Conservation (phyloP, 176 grass and related monocot species). For the Oryza longistaminata region DNA sequence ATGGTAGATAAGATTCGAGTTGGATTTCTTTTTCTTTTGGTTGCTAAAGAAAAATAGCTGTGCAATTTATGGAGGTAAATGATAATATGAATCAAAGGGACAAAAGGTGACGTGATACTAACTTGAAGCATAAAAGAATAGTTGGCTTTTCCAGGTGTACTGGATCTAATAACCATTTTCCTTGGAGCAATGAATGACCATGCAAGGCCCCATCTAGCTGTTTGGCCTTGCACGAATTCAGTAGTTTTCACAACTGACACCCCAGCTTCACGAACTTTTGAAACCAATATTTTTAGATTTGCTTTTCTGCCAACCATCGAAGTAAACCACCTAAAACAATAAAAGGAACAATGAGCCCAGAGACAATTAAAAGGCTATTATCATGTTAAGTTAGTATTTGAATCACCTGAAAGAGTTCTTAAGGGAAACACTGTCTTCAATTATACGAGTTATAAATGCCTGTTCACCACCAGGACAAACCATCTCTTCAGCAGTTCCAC, state of each 20-base stretch:
- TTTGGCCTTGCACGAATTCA: slow-evolving; percentile 93
- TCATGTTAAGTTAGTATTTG: not conserved
- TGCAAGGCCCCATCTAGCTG: slow-evolving; percentile 90
- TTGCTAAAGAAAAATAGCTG: not conserved
- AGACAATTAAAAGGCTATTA: not conserved
- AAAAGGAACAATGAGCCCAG: not conserved
- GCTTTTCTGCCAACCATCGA: slow-evolving; percentile 95
- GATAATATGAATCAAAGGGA: not conserved
- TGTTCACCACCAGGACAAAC: slow-evolving; percentile 78
- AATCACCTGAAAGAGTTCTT: slow-evolving; percentile 79
- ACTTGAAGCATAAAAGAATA: slow-evolving; percentile 84
- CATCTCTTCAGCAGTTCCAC: slow-evolving; percentile 74
- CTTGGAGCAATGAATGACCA: slow-evolving; percentile 89
- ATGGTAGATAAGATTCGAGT: not conserved
- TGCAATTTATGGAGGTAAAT: not conserved
- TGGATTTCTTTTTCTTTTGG: not conserved
- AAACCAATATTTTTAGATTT: slow-evolving; percentile 72
- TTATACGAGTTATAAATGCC: slow-evolving; percentile 66
- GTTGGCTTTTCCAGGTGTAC: slow-evolving; percentile 54
- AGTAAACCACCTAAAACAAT: slow-evolving; percentile 78
- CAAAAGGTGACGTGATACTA: slow-evolving; percentile 19
- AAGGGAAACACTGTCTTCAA: slow-evolving; percentile 78
- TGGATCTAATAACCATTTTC: slow-evolving; percentile 51
- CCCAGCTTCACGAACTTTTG: slow-evolving; percentile 59
- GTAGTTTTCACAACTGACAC: slow-evolving; percentile 80